phyloP scores from a whole-genome alignment of 1,284 basidiomycete genomes.

The Schizophyllum commune region DNA sequence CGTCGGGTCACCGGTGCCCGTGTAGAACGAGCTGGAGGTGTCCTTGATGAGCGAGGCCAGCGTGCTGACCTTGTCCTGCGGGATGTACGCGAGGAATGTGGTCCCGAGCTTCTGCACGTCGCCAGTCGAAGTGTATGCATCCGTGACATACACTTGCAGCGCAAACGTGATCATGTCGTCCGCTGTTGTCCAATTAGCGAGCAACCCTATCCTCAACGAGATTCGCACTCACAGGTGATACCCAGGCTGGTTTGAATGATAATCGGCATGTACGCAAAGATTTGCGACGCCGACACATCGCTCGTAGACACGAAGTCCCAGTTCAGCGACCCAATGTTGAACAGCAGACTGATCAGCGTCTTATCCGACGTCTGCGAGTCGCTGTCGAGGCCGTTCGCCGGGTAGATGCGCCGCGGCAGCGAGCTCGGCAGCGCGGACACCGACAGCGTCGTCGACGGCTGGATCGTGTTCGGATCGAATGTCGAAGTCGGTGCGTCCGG shows the following conservation, averaged over 20 bases:
- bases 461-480: neutral
- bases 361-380: constrained; percentile 27
- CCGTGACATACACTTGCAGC: constrained; percentile 52
- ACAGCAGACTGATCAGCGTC: constrained; percentile 36
- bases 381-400: constrained; percentile 25
- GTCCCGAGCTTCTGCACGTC: constrained; percentile 48
- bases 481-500: constrained; percentile 33
- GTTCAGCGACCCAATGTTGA: constrained; percentile 31
- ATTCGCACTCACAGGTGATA: constrained; percentile 34
- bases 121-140: constrained; percentile 34
- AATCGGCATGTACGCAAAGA: constrained; percentile 52
- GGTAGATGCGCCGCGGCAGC: constrained; percentile 54
- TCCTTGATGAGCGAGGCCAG: constrained; percentile 52
- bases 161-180: constrained; percentile 46
- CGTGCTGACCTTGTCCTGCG: constrained; percentile 32
- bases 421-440: constrained; percentile 41
- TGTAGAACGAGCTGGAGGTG: constrained; percentile 55
- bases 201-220: constrained; percentile 2
- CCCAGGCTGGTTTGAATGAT: constrained; percentile 43
- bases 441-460: constrained; percentile 14
- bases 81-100: constrained; percentile 55
- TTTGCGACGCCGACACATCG: constrained; percentile 43
- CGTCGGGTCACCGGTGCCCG: constrained; percentile 27
- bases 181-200: constrained; percentile 14
- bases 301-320: constrained; percentile 58